These are phyloP conservation scores for Lagerstroemia speciosa DNA, from an alignment of 345 rosid species.

Conservation along the genomic window DNA sequence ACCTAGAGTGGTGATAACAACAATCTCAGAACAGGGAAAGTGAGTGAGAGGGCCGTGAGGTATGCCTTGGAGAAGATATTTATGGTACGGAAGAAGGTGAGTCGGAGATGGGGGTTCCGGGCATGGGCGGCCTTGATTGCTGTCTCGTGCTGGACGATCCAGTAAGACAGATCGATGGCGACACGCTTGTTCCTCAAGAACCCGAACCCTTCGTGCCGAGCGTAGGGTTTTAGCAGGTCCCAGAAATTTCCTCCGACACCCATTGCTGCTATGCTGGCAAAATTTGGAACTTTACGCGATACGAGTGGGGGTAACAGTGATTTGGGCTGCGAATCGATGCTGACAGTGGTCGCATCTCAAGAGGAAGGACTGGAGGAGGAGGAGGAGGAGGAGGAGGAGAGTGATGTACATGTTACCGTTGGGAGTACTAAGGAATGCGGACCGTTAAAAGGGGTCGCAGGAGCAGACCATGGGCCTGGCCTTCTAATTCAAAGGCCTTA, in stretches of 20 bases:
- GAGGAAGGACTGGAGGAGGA: neutral
- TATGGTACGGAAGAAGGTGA: conserved; percentile 83
- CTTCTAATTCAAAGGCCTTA: no score
- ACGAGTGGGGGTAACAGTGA: neutral
- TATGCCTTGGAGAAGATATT: conserved; percentile 76
- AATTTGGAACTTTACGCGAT: neutral
- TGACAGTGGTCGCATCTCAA: neutral
- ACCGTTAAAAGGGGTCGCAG: neutral
- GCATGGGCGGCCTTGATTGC: conserved; percentile 35
- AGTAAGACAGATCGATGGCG: conserved; percentile 78
- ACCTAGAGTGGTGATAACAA: neutral
- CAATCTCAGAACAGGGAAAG: neutral
- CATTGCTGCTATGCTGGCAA: conserved; percentile 21
- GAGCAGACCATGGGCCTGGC: neutral
- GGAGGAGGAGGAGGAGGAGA: neutral
- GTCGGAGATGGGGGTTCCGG: conserved; percentile 61
- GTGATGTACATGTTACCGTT: neutral
- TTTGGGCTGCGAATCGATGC: neutral
- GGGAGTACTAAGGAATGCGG: neutral
- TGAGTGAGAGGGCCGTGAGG: neutral
- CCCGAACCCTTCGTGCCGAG: conserved; percentile 43
- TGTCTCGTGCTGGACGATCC: conserved; percentile 85
- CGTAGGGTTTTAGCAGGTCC: conserved; percentile 68
- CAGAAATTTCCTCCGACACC: conserved; percentile 93
- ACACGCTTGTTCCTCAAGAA: conserved; percentile 64